Conservation (phyloP, 306 rosid genomes). For the Inga oerstediana region DNA sequence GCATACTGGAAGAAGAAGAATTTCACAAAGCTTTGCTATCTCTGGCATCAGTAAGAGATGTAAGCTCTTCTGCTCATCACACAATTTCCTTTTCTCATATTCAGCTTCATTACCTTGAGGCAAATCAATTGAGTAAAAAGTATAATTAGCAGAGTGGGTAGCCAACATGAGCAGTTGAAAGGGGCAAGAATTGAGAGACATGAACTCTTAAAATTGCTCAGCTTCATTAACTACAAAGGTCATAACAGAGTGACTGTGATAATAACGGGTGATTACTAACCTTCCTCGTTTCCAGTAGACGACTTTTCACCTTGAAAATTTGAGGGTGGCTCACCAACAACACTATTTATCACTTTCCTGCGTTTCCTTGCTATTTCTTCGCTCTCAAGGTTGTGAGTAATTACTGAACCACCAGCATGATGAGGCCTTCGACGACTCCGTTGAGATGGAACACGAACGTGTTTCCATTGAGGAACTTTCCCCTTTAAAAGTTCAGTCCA, state of each 20-base stretch:
- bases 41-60: background rate
- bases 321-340: background rate
- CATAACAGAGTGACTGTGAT: background rate
- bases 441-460: background rate
- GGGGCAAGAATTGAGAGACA: background rate
- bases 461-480: background rate
- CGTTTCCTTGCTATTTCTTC: background rate
- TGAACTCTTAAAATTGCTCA: background rate
- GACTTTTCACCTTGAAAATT: background rate
- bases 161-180: background rate
- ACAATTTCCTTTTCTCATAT: background rate
- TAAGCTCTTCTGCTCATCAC: slow-evolving; percentile 6
- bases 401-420: background rate
- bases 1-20: background rate
- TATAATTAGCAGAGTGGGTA: background rate
- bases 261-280: background rate
- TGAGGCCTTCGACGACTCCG: background rate
- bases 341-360: background rate
- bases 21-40: background rate
- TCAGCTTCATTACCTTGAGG: background rate
- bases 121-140: background rate
- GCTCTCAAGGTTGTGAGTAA: background rate
- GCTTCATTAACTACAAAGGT: background rate
- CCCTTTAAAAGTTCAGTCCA: background rate
- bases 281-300: background rate